Conservation (phyloP, 495 filamentous ascomycete genomes). For the Beverwykella pulmonaria region DNA sequence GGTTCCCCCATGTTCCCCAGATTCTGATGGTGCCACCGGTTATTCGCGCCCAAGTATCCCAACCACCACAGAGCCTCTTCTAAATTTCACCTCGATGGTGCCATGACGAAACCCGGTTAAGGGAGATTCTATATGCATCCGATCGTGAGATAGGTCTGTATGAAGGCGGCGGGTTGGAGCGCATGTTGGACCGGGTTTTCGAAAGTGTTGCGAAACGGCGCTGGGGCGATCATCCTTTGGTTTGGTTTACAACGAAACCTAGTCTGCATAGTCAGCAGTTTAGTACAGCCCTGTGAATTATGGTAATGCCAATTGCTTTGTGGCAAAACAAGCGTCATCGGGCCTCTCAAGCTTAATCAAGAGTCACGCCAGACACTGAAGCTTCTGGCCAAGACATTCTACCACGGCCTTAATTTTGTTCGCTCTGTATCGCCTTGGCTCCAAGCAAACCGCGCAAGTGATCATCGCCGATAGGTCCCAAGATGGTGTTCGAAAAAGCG, state of each 20-base stretch:
- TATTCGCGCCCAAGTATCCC: conserved; percentile 10
- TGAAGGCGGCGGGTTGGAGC: background rate
- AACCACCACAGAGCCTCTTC: background rate
- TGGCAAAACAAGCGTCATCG: background rate
- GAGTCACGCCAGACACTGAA: background rate
- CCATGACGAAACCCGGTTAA: background rate
- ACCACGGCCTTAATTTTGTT: background rate
- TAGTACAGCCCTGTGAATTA: background rate
- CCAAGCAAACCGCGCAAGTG: background rate
- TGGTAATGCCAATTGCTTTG: background rate
- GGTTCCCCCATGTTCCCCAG: background rate
- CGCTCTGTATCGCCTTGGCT: background rate
- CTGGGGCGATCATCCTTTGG: background rate
- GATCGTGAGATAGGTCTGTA: background rate
- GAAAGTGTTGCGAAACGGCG: background rate
- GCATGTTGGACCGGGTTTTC: background rate
- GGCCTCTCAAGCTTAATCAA: background rate
- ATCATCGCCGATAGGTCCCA: background rate
- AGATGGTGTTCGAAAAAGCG: conserved; percentile 15
- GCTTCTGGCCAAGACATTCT: background rate
- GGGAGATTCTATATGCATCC: background rate
- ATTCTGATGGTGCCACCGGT: conserved; percentile 22
- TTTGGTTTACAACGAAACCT: background rate
- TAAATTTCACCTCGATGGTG: background rate
- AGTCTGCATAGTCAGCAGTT: background rate